phyloP scores from a whole-genome alignment of 2,329 filamentous ascomycete genomes.

The Diaporthe citri region DNA sequence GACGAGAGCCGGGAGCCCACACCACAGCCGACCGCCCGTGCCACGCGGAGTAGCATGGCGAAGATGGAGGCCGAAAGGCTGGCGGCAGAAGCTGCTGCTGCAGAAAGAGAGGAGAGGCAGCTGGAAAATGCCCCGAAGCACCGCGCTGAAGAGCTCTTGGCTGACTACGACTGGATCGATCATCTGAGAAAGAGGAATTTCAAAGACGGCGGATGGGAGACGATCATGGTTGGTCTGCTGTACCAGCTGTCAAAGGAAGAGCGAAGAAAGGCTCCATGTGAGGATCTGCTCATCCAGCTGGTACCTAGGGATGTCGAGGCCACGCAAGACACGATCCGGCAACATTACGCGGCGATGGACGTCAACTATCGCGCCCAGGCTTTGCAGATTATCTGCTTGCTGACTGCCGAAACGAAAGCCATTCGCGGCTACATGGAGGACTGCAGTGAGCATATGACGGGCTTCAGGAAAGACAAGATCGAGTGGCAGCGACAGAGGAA shows the following conservation, averaged over 20 bases:
- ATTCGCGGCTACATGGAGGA: slow-evolving; percentile 91
- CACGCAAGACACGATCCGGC: slow-evolving; percentile 77
- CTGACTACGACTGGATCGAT: slow-evolving; percentile 85
- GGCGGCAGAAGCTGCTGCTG: slow-evolving; percentile 69
- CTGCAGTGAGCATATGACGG: slow-evolving; percentile 94
- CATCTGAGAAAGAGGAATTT: slow-evolving; percentile 87
- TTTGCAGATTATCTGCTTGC: slow-evolving; percentile 86
- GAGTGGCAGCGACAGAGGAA: slow-evolving; percentile 86
- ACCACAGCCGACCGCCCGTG: slow-evolving; percentile 74
- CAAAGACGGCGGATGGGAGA: slow-evolving; percentile 88
- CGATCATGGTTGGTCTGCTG: slow-evolving; percentile 88
- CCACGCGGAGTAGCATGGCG: slow-evolving; percentile 87
- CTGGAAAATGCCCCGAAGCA: slow-evolving; percentile 67
- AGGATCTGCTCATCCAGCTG: slow-evolving; percentile 83
- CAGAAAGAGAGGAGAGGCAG: slow-evolving; percentile 61
- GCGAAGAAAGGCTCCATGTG: slow-evolving; percentile 77
- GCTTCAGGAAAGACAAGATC: slow-evolving; percentile 94
- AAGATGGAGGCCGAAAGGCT: slow-evolving; percentile 82
- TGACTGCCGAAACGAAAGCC: slow-evolving; percentile 87
- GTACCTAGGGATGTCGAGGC: slow-evolving; percentile 83
- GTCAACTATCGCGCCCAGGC: slow-evolving; percentile 85
- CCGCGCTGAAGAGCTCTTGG: slow-evolving; percentile 81
- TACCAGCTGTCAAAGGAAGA: slow-evolving; percentile 86
- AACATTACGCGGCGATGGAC: slow-evolving; percentile 81
- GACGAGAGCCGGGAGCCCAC: slow-evolving; percentile 76